phyloP scores from a whole-genome alignment of 345 rosid species.

The Mallotus nudiflorus region DNA sequence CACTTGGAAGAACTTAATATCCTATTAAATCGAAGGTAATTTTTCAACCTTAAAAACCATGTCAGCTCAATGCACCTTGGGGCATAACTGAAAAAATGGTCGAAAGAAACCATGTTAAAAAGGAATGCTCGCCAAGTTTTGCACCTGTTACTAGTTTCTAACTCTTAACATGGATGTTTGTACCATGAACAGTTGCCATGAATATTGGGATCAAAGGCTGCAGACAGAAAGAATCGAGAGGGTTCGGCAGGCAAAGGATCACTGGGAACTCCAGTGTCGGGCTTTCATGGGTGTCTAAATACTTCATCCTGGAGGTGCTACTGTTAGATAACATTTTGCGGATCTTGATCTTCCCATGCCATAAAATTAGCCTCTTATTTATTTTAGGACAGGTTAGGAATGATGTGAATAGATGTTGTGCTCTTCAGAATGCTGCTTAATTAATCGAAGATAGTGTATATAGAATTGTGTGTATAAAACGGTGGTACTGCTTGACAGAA shows the following conservation, averaged over 20 bases:
- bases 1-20: constrained; percentile 83
- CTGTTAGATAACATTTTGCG: not conserved
- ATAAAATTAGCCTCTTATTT: not conserved
- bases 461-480: not conserved
- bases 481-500: not conserved
- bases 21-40: constrained; percentile 64
- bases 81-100: no score
- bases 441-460: not conserved
- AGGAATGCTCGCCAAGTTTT: not conserved
- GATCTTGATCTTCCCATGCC: not conserved
- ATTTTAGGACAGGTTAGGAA: not conserved
- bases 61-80: not conserved
- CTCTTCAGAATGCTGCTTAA: not conserved
- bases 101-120: not conserved
- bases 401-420: not conserved
- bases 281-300: constrained; percentile 58
- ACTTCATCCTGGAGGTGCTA: not conserved
- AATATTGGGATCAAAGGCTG: constrained; percentile 76
- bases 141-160: not conserved
- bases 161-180: not conserved
- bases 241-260: constrained; percentile 67
- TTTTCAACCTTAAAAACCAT: not conserved
- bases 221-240: constrained; percentile 67
- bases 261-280: constrained; percentile 79
- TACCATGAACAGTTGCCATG: constrained; percentile 52